Conservation (phyloP, 495 filamentous ascomycete species). For the Trichocladium uniseriatum region DNA sequence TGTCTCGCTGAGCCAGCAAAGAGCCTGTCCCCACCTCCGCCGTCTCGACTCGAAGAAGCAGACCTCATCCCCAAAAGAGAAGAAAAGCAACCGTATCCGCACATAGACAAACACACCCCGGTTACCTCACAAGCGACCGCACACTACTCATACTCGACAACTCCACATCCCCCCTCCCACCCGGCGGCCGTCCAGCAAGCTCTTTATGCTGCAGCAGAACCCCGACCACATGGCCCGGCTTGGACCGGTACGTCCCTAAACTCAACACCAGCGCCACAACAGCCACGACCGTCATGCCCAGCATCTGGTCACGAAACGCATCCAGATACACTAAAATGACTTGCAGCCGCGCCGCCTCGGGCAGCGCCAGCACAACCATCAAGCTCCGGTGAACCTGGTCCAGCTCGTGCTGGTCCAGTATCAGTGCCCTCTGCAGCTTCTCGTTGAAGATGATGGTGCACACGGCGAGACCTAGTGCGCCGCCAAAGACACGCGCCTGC, state of each 20-base stretch:
- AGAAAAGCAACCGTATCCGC: too few species aligned
- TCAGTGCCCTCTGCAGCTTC: constrained; percentile 6
- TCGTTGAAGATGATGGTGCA: constrained; percentile 39
- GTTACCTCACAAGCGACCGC: constrained; percentile 16
- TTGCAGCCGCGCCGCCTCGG: background rate
- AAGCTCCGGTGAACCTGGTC: constrained; percentile 15
- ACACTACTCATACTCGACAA: constrained; percentile 22
- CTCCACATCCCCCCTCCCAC: constrained; percentile 16
- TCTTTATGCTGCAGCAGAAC: constrained; percentile 21
- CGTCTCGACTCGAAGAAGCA: too few species aligned
- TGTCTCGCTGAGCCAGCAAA: too few species aligned
- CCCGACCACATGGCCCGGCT: constrained; percentile 12
- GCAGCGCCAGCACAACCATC: constrained; percentile 6
- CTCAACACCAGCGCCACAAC: constrained; percentile 23
- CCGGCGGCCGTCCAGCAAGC: constrained; percentile 4
- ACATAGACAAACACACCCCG: too few species aligned
- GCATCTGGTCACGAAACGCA: constrained; percentile 19
- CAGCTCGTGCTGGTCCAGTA: constrained; percentile 8
- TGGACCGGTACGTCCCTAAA: constrained; percentile 13
- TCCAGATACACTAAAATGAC: constrained; percentile 15
- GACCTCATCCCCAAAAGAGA: too few species aligned
- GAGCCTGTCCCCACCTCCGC: too few species aligned
- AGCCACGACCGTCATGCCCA: constrained; percentile 21
- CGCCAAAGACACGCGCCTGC: constrained; percentile 50
- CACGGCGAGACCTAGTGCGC: constrained; percentile 43